Conservation (phyloP, 2,329 filamentous ascomycete species). For the Penicillium sp. region DNA sequence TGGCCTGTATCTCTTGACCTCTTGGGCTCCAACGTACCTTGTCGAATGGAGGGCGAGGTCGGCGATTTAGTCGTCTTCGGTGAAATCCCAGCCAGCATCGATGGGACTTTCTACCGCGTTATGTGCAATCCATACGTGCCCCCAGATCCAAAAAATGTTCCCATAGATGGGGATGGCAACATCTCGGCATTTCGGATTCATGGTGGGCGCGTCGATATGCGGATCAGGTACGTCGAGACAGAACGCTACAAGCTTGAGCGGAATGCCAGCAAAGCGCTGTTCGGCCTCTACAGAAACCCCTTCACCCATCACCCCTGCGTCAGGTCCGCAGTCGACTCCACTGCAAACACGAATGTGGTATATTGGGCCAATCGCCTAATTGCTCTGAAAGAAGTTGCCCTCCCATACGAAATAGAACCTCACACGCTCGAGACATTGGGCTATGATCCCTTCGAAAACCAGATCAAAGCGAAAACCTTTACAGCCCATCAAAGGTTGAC, state of each 20-base stretch:
- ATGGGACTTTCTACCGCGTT: slow-evolving; percentile 1
- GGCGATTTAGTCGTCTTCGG: neutral
- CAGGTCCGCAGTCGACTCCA: slow-evolving; percentile 30
- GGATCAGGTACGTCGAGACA: neutral
- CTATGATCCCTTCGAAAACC: neutral
- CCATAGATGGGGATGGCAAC: neutral
- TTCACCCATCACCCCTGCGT: slow-evolving; percentile 37
- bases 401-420: neutral
- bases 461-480: neutral
- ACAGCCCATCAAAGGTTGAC: neutral
- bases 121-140: neutral
- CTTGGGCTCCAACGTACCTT: neutral
- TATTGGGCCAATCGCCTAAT: neutral
- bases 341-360: neutral
- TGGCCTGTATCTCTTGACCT: neutral
- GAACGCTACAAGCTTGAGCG: neutral
- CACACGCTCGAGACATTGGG: neutral
- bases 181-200: neutral
- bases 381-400: neutral
- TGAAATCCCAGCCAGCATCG: neutral
- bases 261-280: neutral
- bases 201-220: neutral
- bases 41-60: neutral
- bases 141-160: neutral
- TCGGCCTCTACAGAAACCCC: slow-evolving; percentile 12